Evolutionary conservation across 129 eudicot species (phyloP).

Genomic region (Solidago caesia): DNA sequence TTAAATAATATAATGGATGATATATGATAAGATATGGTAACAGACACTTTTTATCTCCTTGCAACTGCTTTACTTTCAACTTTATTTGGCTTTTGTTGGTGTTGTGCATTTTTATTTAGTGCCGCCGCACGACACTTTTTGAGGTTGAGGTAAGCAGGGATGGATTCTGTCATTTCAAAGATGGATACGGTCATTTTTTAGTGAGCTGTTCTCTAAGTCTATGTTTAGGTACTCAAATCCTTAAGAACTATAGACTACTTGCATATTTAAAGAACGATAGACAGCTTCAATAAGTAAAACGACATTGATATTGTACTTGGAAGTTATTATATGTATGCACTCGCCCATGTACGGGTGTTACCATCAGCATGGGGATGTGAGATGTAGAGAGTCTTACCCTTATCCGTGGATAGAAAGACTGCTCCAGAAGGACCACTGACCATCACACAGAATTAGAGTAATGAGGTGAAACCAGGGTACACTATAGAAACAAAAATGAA

Average conservation of each 20-base stretch:
- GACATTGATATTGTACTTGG: no score
- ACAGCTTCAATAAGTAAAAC: no score
- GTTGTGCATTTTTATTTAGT: neutral
- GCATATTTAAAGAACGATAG: neutral
- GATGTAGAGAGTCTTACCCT: no score
- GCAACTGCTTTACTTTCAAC: slow-evolving; percentile 2
- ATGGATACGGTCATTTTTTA: neutral
- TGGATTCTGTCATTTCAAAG: neutral
- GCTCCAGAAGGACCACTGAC: no score
- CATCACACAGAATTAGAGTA: neutral
- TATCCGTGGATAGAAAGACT: neutral
- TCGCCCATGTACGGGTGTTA: no score
- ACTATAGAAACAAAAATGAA: slow-evolving; percentile 9
- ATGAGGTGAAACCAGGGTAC: neutral
- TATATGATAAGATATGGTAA: slow-evolving; percentile 10
- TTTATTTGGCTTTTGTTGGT: slow-evolving; percentile 12
- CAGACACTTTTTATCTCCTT: slow-evolving; percentile 3
- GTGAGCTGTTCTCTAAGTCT: neutral
- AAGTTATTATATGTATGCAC: no score
- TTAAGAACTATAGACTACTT: neutral
- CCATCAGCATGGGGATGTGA: no score
- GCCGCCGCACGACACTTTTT: slow-evolving; percentile 1
- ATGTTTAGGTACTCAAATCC: neutral
- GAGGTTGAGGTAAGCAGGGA: neutral
- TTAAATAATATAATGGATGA: neutral